These are phyloP conservation scores for Akanthomyces uredinophilus DNA, from an alignment of 2,329 filamentous ascomycete species.

Conservation along the genomic window DNA sequence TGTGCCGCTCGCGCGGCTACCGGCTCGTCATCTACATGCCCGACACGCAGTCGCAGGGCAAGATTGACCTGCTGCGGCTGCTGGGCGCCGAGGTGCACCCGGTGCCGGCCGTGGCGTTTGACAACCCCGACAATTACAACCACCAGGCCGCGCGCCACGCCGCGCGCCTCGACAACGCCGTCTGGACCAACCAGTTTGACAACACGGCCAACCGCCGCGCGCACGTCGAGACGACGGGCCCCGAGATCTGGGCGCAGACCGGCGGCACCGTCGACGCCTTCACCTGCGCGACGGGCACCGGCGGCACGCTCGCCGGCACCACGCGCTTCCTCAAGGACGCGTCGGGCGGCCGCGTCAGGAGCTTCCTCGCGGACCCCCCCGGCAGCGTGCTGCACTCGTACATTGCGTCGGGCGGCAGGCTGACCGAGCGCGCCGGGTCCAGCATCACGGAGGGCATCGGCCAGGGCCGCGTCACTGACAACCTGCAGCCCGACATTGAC, in stretches of 20 bases:
- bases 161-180: slow-evolving; percentile 77
- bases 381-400: slow-evolving; percentile 92
- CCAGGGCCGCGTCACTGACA: slow-evolving; percentile 94
- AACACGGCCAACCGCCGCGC: slow-evolving; percentile 90
- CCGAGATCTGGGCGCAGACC: slow-evolving; percentile 96
- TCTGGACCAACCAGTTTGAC: slow-evolving; percentile 99
- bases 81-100: slow-evolving; percentile 94
- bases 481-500: slow-evolving; percentile 77
- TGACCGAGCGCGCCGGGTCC: slow-evolving; percentile 74
- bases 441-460: slow-evolving; percentile 98
- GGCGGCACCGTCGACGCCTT: slow-evolving; percentile 83
- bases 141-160: slow-evolving; percentile 90
- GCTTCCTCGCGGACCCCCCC: slow-evolving; percentile 88
- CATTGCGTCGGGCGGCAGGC: slow-evolving; percentile 75
- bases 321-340: slow-evolving; percentile 85
- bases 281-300: slow-evolving; percentile 91
- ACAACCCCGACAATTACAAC: slow-evolving; percentile 96
- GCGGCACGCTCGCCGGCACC: slow-evolving; percentile 81
- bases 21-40: slow-evolving; percentile 99
- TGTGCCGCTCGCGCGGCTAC: slow-evolving; percentile 89
- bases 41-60: slow-evolving; percentile 95
- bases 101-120: slow-evolving; percentile 91
- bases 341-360: slow-evolving; percentile 72
- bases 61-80: slow-evolving; percentile 86
- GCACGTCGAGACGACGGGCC: slow-evolving; percentile 94